These are phyloP conservation scores for Ploettnerulaceae sp. DNA, from an alignment of 2,329 filamentous ascomycete genomes.

Conservation along the genomic window DNA sequence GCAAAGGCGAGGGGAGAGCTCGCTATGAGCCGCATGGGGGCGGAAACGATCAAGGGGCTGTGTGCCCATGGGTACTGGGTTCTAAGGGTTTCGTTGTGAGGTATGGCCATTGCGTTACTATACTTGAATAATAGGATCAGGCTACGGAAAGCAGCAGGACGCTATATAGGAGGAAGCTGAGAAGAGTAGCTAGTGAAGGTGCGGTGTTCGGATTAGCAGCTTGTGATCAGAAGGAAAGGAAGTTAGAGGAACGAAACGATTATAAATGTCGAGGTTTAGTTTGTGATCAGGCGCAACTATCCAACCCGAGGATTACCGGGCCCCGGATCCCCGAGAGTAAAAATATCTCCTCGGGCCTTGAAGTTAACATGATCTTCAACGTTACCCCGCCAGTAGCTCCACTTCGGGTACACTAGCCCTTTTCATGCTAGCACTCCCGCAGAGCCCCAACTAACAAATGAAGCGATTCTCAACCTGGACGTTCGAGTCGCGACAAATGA, in stretches of 20 bases:
- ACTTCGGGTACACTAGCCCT: neutral
- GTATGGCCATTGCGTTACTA: conserved; percentile 5
- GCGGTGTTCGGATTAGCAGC: too few species aligned
- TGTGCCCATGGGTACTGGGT: conserved; percentile 53
- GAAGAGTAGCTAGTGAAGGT: too few species aligned
- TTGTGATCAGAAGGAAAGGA: too few species aligned
- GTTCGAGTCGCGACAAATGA: neutral
- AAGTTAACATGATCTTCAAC: neutral
- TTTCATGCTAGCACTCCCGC: conserved; percentile 17
- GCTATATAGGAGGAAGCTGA: too few species aligned
- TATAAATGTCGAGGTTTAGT: too few species aligned
- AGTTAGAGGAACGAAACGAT: too few species aligned
- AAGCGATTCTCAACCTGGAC: neutral
- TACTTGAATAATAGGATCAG: neutral
- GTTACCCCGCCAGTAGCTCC: conserved; percentile 3
- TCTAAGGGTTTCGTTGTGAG: conserved; percentile 17
- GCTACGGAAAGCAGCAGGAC: neutral
- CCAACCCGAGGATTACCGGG: too few species aligned
- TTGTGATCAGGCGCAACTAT: too few species aligned
- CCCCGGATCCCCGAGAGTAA: too few species aligned
- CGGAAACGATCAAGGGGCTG: conserved; percentile 53
- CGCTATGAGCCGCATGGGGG: conserved; percentile 65
- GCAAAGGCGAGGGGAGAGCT: conserved; percentile 51
- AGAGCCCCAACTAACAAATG: conserved; percentile 18
- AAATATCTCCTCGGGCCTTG: neutral